Base-by-base conservation (phyloP, 2,329 filamentous ascomycete species). In the Botrytis byssoidea region DNA sequence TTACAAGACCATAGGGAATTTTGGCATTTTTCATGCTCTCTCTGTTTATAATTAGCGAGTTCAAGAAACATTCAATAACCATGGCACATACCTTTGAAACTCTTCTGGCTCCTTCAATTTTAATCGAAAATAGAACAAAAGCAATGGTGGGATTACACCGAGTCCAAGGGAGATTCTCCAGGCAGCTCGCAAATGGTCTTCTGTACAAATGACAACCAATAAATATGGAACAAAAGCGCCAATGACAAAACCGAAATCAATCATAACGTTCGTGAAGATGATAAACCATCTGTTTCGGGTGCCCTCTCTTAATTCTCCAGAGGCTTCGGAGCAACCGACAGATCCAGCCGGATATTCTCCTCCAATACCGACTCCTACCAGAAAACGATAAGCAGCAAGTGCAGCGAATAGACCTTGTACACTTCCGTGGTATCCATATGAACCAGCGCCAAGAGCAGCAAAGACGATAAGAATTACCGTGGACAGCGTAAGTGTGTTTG, bases 211-310 rank as follows among this genome's bases (percentile, higher is more conserved):
- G 77, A 89, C 78, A 20, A 89, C 87, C 42, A 92, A 82, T 64
- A 92, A 84, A 83, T 90, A 90, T 0, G 94, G 93, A 2, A 96
- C 89, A 75, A 97, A 89, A 0, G 93, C 91, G 14, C 93, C 91
- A 72, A 95, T 85, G 2, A 79, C 77, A 77, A 97, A 97, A 0
- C 93, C 94, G 71, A 90, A 88, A 80, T 97, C 93, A 74, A 97
- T 97, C 85, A 94, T 92, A 37, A 92, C 89, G 82, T 97, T 97
- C 65, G 93, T 97, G 82, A 96, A 97, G 76, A 97, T 86, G 78
- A 95, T 93, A 80, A 95, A 98, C 93, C 94, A 97, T 57, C 92
- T 87, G 81, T 98, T 95, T n/a, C 95, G 87, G 25, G 92, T 91
- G 18, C 95, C 95, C 25, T 84, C 82, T 82, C 94, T 93, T 74